Evolutionary conservation across 257 asterid genomes (phyloP).

Genomic region (Avicennia marina): DNA sequence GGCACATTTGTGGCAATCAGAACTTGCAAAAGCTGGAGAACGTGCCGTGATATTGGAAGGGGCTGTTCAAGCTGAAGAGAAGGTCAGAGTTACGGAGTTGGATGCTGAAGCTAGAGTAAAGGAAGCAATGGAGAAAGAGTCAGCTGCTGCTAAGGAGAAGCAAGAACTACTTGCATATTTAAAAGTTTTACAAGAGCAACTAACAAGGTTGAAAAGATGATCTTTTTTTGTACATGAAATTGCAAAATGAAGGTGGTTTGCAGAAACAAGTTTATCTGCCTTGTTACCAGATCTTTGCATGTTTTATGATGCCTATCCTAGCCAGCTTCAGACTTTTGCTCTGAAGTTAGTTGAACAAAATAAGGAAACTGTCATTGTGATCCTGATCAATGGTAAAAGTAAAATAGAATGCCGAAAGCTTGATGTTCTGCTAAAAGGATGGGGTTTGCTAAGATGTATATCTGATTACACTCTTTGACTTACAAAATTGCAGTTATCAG

Average conservation of each 20-base stretch:
- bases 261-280: background rate
- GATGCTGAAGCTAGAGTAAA: conserved; percentile 77
- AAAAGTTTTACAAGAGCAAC: conserved; percentile 68
- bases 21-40: conserved; percentile 94
- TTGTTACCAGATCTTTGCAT: background rate
- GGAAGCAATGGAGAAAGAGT: conserved; percentile 66
- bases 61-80: conserved; percentile 95
- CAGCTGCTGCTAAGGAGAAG: conserved; percentile 67
- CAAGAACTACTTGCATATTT: conserved; percentile 72
- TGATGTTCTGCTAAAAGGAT: too few relatives aligned
- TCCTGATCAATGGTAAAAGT: background rate
- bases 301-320: background rate
- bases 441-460: too few relatives aligned
- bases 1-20: conserved; percentile 98
- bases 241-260: too few relatives aligned
- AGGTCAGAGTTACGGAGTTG: conserved; percentile 73
- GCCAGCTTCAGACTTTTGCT: background rate
- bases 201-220: conserved; percentile 48
- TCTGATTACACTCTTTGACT: too few relatives aligned
- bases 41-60: conserved; percentile 90
- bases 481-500: too few relatives aligned
- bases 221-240: too few relatives aligned
- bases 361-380: background rate
- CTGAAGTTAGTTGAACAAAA: background rate
- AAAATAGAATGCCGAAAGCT: background rate